Evolutionary conservation across 2,329 filamentous ascomycete species (phyloP).

Genomic region (Fusarium pseudocircinatum): DNA sequence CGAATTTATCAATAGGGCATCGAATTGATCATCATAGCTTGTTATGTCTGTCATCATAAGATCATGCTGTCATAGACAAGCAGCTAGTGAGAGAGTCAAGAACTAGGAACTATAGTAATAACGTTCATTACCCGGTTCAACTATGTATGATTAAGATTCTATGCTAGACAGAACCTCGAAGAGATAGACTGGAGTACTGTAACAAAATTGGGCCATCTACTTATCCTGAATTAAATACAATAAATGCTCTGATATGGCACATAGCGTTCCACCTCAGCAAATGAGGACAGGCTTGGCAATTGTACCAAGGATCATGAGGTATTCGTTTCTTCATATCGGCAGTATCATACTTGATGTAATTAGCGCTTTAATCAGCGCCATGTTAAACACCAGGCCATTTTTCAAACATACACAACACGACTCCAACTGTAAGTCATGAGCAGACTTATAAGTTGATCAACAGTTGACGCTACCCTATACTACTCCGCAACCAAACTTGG

Average conservation of each 20-base stretch:
- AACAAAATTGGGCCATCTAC: neutral
- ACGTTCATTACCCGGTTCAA: neutral
- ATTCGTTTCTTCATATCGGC: accelerated
- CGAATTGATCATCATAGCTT: neutral
- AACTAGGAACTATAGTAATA: neutral
- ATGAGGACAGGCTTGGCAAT: neutral
- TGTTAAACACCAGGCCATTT: accelerated
- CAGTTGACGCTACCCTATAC: slow-evolving; percentile 14
- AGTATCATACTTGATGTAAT: neutral
- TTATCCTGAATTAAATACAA: no score
- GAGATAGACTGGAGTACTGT: neutral
- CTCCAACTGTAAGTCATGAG: neutral
- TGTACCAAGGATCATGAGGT: accelerated
- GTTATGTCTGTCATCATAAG: neutral
- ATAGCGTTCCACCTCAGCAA: accelerated
- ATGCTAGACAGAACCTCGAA: no score
- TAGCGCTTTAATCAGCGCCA: no score
- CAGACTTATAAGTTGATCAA: neutral
- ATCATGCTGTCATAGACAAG: neutral
- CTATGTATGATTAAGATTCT: neutral
- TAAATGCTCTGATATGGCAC: no score
- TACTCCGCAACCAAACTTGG: slow-evolving; percentile 27
- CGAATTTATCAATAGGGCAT: neutral
- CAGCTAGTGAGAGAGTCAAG: neutral
- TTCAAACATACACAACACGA: neutral